phyloP scores from a whole-genome alignment of 1,284 basidiomycete genomes.

The Melampsora larici-populina region DNA sequence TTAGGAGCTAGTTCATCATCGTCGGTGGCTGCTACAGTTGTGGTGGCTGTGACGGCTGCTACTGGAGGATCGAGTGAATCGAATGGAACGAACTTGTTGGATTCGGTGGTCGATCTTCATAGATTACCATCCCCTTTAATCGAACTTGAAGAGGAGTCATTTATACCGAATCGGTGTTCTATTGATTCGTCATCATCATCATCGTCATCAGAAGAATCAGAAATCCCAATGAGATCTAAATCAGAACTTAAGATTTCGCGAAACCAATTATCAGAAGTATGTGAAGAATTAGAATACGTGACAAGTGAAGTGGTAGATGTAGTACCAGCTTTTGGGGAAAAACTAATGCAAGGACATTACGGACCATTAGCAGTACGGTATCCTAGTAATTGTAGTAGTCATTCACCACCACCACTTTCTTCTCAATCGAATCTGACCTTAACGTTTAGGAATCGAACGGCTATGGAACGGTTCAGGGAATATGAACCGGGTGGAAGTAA shows the following conservation, averaged over 20 bases:
- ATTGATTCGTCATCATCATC: too few species aligned
- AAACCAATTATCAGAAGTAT: conserved; percentile 25
- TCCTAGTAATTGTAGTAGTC: not conserved
- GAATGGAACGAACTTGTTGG: not conserved
- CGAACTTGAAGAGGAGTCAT: not conserved
- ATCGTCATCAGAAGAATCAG: too few species aligned
- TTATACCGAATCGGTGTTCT: too few species aligned
- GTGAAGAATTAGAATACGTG: conserved; percentile 41
- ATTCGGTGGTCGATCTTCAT: not conserved
- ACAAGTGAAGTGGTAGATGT: conserved; percentile 36
- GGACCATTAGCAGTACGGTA: conserved; percentile 24
- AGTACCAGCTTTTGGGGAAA: conserved; percentile 39
- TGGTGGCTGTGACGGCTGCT: conserved; percentile 4
- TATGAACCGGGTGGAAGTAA: conserved; percentile 30
- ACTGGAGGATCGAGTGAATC: not conserved
- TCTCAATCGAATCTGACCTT: too few species aligned
- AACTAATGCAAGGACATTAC: conserved; percentile 39
- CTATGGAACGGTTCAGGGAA: conserved; percentile 21
- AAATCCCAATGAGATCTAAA: not conserved
- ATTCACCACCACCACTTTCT: not conserved
- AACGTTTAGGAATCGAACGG: too few species aligned
- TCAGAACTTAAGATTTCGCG: conserved; percentile 10
- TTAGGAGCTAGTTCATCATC: conserved; percentile 12
- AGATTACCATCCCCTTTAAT: not conserved
- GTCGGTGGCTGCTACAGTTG: conserved; percentile 18